phyloP scores from a whole-genome alignment of 2,329 filamentous ascomycete species.

The Phialocephala subalpina region DNA sequence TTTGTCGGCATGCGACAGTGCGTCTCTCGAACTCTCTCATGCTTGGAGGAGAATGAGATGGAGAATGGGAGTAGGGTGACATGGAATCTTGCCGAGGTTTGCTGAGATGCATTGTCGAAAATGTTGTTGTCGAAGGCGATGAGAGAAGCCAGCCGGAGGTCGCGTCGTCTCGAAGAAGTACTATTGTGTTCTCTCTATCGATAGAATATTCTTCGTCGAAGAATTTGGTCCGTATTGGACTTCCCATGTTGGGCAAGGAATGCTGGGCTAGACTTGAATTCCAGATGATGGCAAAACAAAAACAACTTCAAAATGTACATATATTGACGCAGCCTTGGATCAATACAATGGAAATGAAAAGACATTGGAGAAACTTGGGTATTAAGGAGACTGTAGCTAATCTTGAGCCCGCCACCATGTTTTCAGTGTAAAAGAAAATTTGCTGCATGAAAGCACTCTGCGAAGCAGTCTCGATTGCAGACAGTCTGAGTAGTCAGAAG shows the following conservation, averaged over 20 bases:
- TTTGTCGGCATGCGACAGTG: constrained; percentile 8
- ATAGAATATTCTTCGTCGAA: constrained; percentile 11
- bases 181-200: constrained; percentile 11
- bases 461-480: not conserved
- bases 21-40: not conserved
- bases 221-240: constrained; percentile 12
- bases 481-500: not conserved
- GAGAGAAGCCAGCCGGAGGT: constrained; percentile 16
- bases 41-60: constrained; percentile 1
- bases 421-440: not conserved
- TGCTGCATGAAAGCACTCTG: not conserved
- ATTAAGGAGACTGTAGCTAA: not conserved
- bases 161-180: constrained; percentile 13
- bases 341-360: not conserved
- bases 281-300: not conserved
- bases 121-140: constrained; percentile 15
- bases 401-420: not conserved
- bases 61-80: not conserved
- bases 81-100: constrained; percentile 1
- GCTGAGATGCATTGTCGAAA: constrained; percentile 19
- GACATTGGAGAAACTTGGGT: not conserved
- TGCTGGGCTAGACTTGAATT: constrained; percentile 2
- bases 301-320: constrained; percentile 7
- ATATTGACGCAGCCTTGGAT: not conserved
- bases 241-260: constrained; percentile 15